phyloP scores from a whole-genome alignment of 768 basidiomycete genomes.

The Boletus vinaceobasis region DNA sequence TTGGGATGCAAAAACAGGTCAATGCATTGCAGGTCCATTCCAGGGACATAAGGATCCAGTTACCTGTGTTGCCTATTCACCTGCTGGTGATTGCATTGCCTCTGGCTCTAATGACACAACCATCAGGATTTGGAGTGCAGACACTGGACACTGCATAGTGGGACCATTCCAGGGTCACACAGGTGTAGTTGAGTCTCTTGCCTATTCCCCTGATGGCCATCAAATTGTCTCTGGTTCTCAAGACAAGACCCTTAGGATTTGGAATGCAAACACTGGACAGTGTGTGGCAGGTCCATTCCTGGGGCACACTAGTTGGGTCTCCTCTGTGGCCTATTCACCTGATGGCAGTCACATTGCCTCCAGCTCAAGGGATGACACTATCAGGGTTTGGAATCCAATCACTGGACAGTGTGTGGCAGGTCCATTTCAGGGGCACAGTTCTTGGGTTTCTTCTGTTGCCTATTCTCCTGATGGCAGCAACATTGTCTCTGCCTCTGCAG shows the following conservation, averaged over 20 bases:
- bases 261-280: constrained; percentile 10
- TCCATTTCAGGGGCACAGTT: constrained; percentile 6
- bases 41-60: constrained; percentile 16
- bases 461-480: constrained; percentile 24
- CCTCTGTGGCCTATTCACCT: constrained; percentile 24
- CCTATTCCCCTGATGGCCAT: constrained; percentile 21
- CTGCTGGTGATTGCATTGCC: constrained; percentile 12
- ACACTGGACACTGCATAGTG: constrained; percentile 10
- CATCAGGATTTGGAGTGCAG: constrained; percentile 16
- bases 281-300: constrained; percentile 6
- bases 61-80: constrained; percentile 16
- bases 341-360: constrained; percentile 16
- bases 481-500: constrained; percentile 25
- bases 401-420: constrained; percentile 8
- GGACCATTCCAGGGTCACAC: constrained; percentile 13
- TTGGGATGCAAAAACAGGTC: constrained; percentile 16
- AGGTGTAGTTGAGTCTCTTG: constrained; percentile 9
- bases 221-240: constrained; percentile 25
- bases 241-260: constrained; percentile 20
- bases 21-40: constrained; percentile 18
- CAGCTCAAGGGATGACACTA: constrained; percentile 9
- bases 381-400: constrained; percentile 20
- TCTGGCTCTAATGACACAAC: constrained; percentile 18
- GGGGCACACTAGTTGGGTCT: background rate
- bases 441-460: constrained; percentile 13